phyloP scores from a whole-genome alignment of 371 early-diverging fungal species.

The Capniomyces stellatus region DNA sequence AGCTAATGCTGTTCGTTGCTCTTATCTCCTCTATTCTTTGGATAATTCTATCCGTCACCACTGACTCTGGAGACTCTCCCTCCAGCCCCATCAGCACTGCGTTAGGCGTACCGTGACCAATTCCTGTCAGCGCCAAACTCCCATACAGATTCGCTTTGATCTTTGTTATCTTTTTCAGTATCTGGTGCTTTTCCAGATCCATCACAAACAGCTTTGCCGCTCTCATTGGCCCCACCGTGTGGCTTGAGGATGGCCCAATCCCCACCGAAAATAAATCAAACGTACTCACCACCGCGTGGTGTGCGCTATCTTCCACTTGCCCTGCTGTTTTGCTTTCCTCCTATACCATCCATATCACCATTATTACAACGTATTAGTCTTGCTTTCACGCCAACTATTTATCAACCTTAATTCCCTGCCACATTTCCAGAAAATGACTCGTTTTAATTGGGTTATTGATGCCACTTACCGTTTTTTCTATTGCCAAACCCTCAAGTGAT shows the following conservation, averaged over 20 bases:
- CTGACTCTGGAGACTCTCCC: slow-evolving; percentile 80
- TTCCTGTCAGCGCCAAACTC: slow-evolving; percentile 82
- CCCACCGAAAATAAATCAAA: slow-evolving; percentile 93
- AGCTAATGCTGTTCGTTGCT: slow-evolving; percentile 40
- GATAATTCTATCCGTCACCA: slow-evolving; percentile 63
- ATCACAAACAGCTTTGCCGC: slow-evolving; percentile 84
- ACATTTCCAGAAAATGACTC: no score
- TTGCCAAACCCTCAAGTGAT: no score
- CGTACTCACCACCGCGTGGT: slow-evolving; percentile 80
- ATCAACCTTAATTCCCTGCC: no score
- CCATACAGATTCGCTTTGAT: slow-evolving; percentile 84
- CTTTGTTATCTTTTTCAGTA: slow-evolving; percentile 23
- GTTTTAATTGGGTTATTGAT: no score
- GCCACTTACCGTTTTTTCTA: no score
- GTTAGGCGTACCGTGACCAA: slow-evolving; percentile 85
- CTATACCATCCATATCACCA: no score
- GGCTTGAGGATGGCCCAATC: slow-evolving; percentile 80
- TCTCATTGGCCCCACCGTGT: slow-evolving; percentile 91
- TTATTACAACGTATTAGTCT: no score
- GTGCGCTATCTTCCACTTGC: slow-evolving; percentile 13
- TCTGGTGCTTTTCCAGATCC: slow-evolving; percentile 41
- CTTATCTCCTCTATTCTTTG: slow-evolving; percentile 54
- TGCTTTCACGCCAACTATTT: no score
- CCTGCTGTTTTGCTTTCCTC: no score
- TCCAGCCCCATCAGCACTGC: slow-evolving; percentile 81